These are phyloP conservation scores for Wickerhamiella occidentalis DNA, from an alignment of 805 yeast species.

Conservation along the genomic window DNA sequence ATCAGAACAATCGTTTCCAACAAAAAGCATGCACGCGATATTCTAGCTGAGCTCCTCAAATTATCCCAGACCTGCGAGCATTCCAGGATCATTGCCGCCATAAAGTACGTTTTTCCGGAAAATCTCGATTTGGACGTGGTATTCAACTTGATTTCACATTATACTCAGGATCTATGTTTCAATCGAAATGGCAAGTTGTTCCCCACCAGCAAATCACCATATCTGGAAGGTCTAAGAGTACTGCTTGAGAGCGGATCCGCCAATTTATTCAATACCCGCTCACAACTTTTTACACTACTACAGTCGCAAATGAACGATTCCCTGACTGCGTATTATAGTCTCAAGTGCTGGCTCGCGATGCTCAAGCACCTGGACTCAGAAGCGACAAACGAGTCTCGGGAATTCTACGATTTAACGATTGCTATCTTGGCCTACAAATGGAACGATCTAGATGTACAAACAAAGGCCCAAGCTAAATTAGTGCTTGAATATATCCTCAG, in stretches of 20 bases:
- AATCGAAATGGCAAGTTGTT: conserved; percentile 62
- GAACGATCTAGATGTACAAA: conserved; percentile 30
- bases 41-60: conserved; percentile 31
- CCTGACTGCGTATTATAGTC: conserved; percentile 46
- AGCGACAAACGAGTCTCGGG: conserved; percentile 38
- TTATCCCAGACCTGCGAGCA: conserved; percentile 19
- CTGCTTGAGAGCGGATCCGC: conserved; percentile 43
- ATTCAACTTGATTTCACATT: conserved; percentile 39
- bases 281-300: conserved; percentile 76
- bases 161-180: conserved; percentile 60
- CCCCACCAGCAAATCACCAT: conserved; percentile 54
- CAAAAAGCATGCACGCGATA: conserved; percentile 18
- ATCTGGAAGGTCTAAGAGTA: conserved; percentile 62
- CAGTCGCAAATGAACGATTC: conserved; percentile 62
- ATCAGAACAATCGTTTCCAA: conserved; percentile 41
- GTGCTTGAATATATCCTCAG: background rate
- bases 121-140: conserved; percentile 2
- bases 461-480: background rate
- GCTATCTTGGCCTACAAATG: conserved; percentile 65
- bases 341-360: conserved; percentile 57
- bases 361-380: conserved; percentile 37
- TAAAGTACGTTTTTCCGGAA: background rate
- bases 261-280: conserved; percentile 53
- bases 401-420: conserved; percentile 60
- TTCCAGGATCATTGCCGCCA: background rate